Base-by-base conservation (phyloP, 495 filamentous ascomycete species). In the Hypoxylon fragiforme region DNA sequence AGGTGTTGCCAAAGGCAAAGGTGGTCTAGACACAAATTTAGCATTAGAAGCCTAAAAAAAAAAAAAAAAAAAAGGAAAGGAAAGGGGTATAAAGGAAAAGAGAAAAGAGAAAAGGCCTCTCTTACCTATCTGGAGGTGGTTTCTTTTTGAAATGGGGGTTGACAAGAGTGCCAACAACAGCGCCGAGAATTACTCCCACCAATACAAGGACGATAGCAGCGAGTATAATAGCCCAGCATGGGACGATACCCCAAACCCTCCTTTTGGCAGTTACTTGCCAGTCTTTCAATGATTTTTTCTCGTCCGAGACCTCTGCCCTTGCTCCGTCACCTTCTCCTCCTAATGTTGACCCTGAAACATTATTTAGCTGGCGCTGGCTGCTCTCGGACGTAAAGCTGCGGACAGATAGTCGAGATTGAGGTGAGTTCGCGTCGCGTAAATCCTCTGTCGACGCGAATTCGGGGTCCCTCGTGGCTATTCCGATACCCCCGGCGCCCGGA, bases 201-300 rank as follows among this genome's bases (percentile, higher is more conserved):
- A 88, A 68, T 14, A 84, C 30, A 3, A 85, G 56, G 4, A 86
- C 73, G 8, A 79, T 64, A 0, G 67, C 67, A 1, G 82, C 73
- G 15, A 89, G 67, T 24, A 78, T 70, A 19, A 90, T 63, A 0
- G 83, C 82, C 88, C 88, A 91, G 32, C 86, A 75, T 0, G 87
- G 88, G 11, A 90, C 61, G 9, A 81, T 72, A 16, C 85, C 83
- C 58, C 84, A 88, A 50, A 85, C 71, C 66, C 62, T 78, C 73
- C 68, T 79, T 69, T 70, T 81, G 72, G 67, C 84, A 70, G 64
- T 77, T 70, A 39, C 50, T 72, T 75, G 83, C 83, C 68, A 88
- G 46, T 61, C 80, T 73, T 73, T 86, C 67, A 63, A 34, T 9
- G 63, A 51, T 7, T 60, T 62, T 52, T 82, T 83, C 62, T 84